phyloP scores from a whole-genome alignment of 176 grass and related monocot genomes.

The Triticum timopheevii region DNA sequence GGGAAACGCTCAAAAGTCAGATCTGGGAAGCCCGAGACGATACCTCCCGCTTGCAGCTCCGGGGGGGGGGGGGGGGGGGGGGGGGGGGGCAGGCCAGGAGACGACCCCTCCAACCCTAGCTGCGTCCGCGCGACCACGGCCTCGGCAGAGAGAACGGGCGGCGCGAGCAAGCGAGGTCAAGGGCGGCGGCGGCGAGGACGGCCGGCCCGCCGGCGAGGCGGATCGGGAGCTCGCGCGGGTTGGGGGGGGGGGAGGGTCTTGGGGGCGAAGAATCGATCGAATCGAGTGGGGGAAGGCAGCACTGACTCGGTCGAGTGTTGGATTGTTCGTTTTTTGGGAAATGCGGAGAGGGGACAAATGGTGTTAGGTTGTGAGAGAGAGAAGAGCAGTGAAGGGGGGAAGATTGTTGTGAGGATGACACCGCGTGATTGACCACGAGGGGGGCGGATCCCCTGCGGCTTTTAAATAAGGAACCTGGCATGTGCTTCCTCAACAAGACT shows the following conservation, averaged over 20 bases:
- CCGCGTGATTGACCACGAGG: conserved; percentile 5
- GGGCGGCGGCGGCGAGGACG: neutral
- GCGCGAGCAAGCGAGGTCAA: neutral
- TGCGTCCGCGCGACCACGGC: neutral
- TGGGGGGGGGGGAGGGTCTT: neutral
- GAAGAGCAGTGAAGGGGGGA: neutral
- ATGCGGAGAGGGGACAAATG: neutral
- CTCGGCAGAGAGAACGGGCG: neutral
- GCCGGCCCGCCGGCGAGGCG: neutral
- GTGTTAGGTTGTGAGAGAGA: neutral
- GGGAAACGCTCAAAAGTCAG: neutral
- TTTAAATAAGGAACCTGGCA: neutral
- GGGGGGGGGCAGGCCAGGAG: neutral
- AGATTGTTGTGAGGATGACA: neutral
- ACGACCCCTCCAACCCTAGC: neutral
- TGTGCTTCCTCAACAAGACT: neutral
- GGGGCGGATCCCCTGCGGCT: neutral
- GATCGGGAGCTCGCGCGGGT: neutral
- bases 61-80: neutral
- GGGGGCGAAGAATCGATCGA: neutral
- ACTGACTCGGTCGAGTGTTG: conserved; percentile 15
- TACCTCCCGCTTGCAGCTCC: conserved; percentile 12
- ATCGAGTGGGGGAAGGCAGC: neutral
- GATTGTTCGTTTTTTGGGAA: conserved; percentile 2
- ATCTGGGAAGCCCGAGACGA: neutral